A percentile compares a stretch with the other conserved stretches of the same genome.
Evolutionary conservation across 2,329 filamentous ascomycete species (phyloP).

Genomic region (Colletotrichum spinosum): DNA sequence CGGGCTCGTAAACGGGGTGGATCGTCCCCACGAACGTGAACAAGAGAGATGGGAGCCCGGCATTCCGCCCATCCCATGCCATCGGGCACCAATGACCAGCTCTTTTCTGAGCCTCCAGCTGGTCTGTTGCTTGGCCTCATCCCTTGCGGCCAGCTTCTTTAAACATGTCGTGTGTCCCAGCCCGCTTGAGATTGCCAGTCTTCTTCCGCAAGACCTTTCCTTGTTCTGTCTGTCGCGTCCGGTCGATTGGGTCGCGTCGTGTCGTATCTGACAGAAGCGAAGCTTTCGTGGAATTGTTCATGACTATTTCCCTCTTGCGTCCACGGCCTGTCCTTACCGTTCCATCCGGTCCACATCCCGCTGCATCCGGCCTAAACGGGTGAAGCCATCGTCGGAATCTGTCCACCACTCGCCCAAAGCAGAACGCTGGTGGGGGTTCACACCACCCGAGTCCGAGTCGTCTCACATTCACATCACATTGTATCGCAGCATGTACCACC

Average conservation of each 20-base stretch:
- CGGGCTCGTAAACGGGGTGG: slow-evolving; percentile 31
- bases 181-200: slow-evolving; percentile 2
- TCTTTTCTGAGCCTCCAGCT: background rate
- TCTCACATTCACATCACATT: no score
- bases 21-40: slow-evolving; percentile 20
- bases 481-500: slow-evolving; percentile 24
- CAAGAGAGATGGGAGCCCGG: slow-evolving; percentile 1
- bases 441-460: no score
- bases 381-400: slow-evolving; percentile 22
- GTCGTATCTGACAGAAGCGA: slow-evolving; percentile 1
- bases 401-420: background rate
- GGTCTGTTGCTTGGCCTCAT: background rate
- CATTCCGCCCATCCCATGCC: slow-evolving; percentile 19
- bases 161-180: slow-evolving; percentile 26
- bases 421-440: slow-evolving; percentile 7
- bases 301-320: background rate
- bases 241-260: background rate
- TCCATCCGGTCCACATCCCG: slow-evolving; percentile 4
- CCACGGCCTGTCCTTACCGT: slow-evolving; percentile 31
- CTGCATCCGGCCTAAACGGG: background rate
- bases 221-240: slow-evolving; percentile 14
- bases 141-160: slow-evolving; percentile 23
- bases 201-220: slow-evolving; percentile 34
- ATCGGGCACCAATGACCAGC: slow-evolving; percentile 34
- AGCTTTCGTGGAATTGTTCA: background rate